phyloP scores from a whole-genome alignment of 78 protist genomes.

The Dictyostelium firmibasis region DNA sequence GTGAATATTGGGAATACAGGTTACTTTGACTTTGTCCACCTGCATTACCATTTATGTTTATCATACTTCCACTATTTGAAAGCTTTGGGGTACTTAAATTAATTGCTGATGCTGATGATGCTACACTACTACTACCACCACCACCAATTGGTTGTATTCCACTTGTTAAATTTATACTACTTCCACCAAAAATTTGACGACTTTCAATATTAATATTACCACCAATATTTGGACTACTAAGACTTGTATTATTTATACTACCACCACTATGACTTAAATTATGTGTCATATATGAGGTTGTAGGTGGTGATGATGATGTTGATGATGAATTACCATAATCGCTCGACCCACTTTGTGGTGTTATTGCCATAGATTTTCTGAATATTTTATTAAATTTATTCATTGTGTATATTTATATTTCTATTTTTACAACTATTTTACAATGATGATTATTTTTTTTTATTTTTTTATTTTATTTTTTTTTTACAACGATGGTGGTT shows the following conservation, averaged over 20 bases:
- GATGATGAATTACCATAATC: not conserved
- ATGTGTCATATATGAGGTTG: not conserved
- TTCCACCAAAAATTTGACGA: not conserved
- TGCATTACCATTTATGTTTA: not conserved
- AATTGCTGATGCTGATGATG: not conserved
- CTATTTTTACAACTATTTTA: too few relatives aligned
- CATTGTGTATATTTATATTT: not conserved
- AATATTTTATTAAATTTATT: conserved; percentile 23
- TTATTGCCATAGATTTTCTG: conserved; percentile 3
- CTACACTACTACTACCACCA: not conserved
- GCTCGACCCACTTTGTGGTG: not conserved
- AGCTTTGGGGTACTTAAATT: not conserved
- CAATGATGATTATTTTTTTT: not conserved
- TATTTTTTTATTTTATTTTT: too few relatives aligned
- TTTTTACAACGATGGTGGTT: not conserved
- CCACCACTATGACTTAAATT: not conserved
- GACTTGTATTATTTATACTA: not conserved
- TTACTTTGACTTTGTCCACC: conserved; percentile 2
- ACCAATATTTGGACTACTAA: not conserved
- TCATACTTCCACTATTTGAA: not conserved
- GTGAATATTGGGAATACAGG: not conserved
- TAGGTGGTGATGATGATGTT: not conserved
- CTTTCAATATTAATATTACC: not conserved
- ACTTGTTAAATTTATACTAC: not conserved
- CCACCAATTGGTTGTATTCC: not conserved